Conservation (phyloP, 805 yeast species). For the Saccharomyces mikatae region DNA sequence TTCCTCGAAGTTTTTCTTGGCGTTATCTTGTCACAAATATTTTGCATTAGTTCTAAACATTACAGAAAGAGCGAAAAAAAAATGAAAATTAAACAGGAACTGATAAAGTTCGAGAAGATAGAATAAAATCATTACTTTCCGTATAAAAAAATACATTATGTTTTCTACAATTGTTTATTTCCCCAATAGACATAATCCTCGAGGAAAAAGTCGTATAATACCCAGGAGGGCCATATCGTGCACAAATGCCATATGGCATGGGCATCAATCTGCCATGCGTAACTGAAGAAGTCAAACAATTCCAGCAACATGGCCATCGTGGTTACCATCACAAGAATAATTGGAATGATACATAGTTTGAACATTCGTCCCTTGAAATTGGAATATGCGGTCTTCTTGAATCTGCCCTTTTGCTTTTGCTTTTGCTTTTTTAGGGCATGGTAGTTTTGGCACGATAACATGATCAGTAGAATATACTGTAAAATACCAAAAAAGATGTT, state of each 20-base stretch:
- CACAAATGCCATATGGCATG: slow-evolving; percentile 91
- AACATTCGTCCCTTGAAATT: slow-evolving; percentile 3
- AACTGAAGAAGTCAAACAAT: slow-evolving; percentile 78
- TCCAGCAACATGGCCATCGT: slow-evolving; percentile 80
- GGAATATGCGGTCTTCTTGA: slow-evolving; percentile 5
- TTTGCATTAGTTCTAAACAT: not conserved
- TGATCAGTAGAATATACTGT: slow-evolving; percentile 47
- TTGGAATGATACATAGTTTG: slow-evolving; percentile 38
- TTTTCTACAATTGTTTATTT: not conserved
- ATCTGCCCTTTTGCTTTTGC: slow-evolving; percentile 2
- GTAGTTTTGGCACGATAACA: slow-evolving; percentile 29
- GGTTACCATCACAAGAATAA: slow-evolving; percentile 44
- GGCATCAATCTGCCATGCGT: slow-evolving; percentile 68
- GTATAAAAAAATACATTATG: not conserved
- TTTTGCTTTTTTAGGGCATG: slow-evolving; percentile 8
- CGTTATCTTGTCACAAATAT: not conserved
- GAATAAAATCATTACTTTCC: not conserved
- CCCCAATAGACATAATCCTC: slow-evolving; percentile 30
- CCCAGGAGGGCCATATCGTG: slow-evolving; percentile 72
- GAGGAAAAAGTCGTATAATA: slow-evolving; percentile 58
- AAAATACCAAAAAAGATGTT: slow-evolving; percentile 70
- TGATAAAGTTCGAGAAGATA: not conserved
- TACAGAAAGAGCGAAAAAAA: not conserved
- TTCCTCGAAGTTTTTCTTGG: not conserved
- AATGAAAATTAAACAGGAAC: not conserved